Base-by-base conservation (phyloP, 139 green algal genomes). In the Yamagishiella unicocca region DNA sequence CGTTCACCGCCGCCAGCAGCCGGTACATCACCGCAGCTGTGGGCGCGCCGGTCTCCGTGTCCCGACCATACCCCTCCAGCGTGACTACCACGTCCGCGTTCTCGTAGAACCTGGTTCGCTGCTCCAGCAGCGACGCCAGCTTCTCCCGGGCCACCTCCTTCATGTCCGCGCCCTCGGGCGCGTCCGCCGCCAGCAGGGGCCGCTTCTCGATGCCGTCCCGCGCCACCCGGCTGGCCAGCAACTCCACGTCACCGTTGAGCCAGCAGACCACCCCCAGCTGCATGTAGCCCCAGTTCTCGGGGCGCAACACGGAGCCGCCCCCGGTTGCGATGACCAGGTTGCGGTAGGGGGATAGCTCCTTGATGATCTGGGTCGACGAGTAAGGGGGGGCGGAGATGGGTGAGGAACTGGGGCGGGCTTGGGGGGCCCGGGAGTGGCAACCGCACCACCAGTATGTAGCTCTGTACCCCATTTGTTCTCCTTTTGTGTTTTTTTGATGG, bases 271-370 rank as follows among this genome's bases (percentile, higher is more conserved):
- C 90, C 61, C 92, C 95, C 40, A 96, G 91, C 2, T 97, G 94
- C 95, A 99, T 97, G 93, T 96, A 95, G 64, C 93, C 95, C 96
- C 96, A 98, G 93, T 99, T 99, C 83, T 94, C 88, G 29, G 90
- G 89, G 22, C 87, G 85, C 3, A 95, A 70, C 12, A 97, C 94
- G 7, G 94, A 92, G 50, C 96, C 96, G 35, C 96, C 96, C 14
- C 96, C 96, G 6, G 96, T 99, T 4, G 95, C 84, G 1, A 99
- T 90, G 37, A 99, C 92, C 79, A 95, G 93, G 74, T 93, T 92
- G 83, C 95, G 95, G 91, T 96, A 97, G 3, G 93, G 92, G 33
- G 93, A 90, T n/a, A 98, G 90, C 91, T 97, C 92, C 91, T 95
- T 90, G 66, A 94, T 58, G 35, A 94, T 92, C 90, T 93, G 88